These are phyloP conservation scores for Epichloe sibirici DNA, from an alignment of 2,329 filamentous ascomycete species.

Conservation along the genomic window DNA sequence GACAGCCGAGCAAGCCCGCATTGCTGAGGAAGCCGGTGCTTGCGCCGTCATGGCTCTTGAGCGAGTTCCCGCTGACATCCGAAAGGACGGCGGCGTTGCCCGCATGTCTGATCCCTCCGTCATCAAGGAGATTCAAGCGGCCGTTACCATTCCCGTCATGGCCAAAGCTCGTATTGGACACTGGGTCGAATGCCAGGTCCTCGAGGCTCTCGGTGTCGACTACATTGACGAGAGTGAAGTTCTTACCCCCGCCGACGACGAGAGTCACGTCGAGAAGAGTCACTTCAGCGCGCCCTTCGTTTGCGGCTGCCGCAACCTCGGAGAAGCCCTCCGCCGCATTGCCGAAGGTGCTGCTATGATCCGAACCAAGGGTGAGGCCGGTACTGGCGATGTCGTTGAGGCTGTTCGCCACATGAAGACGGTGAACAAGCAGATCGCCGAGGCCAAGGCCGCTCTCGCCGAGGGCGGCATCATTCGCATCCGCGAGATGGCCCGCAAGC, in stretches of 20 bases:
- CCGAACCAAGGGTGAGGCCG: conserved; percentile 94
- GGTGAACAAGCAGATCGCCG: conserved; percentile 69
- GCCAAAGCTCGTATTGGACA: conserved; percentile 96
- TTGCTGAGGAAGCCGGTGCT: conserved; percentile 93
- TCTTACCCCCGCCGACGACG: conserved; percentile 82
- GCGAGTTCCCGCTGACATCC: conserved; percentile 92
- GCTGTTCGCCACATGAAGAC: conserved; percentile 93
- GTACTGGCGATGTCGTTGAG: conserved; percentile 93
- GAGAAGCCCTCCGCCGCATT: conserved; percentile 83
- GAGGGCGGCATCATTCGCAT: conserved; percentile 39
- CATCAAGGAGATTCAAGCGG: conserved; percentile 90
- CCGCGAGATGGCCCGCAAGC: conserved; percentile 66
- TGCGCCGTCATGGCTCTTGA: conserved; percentile 97
- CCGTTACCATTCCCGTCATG: conserved; percentile 98
- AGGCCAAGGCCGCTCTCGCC: conserved; percentile 62
- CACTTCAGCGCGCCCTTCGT: conserved; percentile 80
- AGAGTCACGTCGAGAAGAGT: conserved; percentile 85
- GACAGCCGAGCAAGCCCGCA: conserved; percentile 83
- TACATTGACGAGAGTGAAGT: conserved; percentile 99
- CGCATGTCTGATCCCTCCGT: conserved; percentile 93
- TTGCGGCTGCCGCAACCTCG: conserved; percentile 88
- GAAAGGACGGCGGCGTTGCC: conserved; percentile 80
- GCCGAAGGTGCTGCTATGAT: conserved; percentile 97
- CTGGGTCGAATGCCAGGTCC: conserved; percentile 96
- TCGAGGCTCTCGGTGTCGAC: conserved; percentile 88